Evolutionary conservation across 352 stramenopile species (phyloP), one percentile per base, ranked within the genome.

Genomic region (Globisporangium acanthophoron): DNA sequence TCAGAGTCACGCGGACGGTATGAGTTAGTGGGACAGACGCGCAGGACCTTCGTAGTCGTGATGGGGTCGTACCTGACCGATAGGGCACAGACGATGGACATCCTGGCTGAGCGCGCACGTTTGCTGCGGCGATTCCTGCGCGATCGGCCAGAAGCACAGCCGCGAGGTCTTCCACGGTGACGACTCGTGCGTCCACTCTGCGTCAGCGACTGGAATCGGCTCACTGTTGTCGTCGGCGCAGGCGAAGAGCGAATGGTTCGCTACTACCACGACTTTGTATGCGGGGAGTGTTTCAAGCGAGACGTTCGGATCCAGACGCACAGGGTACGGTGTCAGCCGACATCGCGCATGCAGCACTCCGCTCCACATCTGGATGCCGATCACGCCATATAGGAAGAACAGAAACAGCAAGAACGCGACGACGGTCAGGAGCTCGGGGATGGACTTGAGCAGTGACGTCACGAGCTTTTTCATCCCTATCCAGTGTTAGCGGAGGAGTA

Each of bases 121-220:
- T 53, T 79, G 72, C 44, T 64, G 58, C 6, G 63, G 61, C 3
- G 59, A 64, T 62, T 98, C 87, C 3, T 79, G 55, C 52, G 96
- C 87, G 48, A 97, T 62, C 4, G 89, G 89, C 91, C 91, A 97
- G 62, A 92, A 96, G 59, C 90, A 97, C 43, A 90, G 44, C 37
- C 81, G 73, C 39, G 81, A 68, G 0, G 16, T 83, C 50, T 46
- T 72, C 80, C 77, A 90, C 16, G 72, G 66, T 9, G 74, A 83
- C 1, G 67, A 69, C 47, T 81, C 70, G 20, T 85, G 77, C 1
- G 70, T 80, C 75, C 73, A 85, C 0, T 43, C 61, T 16, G 56
- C 62, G 24, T 64, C 49, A 2, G 57, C 61, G 3, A 85, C 39
- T 13, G 74, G 69, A 37, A 87, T 82, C 15, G 53, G 64, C 0